Conservation (phyloP, 2,329 filamentous ascomycete genomes). For the Bipolaris bicolor region DNA sequence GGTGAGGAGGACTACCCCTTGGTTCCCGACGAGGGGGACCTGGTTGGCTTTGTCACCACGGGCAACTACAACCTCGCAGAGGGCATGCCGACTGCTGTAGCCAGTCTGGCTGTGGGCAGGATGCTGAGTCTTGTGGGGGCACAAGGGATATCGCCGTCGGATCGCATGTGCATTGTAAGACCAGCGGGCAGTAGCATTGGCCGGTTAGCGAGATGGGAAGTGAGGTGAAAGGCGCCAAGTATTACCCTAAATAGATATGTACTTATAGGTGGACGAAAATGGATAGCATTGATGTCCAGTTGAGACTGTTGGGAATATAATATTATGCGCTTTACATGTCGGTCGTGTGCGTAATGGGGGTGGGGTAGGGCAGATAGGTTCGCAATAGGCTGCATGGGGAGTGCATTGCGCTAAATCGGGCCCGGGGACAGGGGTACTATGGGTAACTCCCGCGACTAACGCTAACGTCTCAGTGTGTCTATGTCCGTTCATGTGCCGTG, state of each 20-base stretch:
- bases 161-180: conserved; percentile 75
- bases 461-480: conserved; percentile 29
- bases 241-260: background rate
- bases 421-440: conserved; percentile 20
- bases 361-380: conserved; percentile 2
- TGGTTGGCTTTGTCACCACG: conserved; percentile 89
- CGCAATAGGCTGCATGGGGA: conserved; percentile 14
- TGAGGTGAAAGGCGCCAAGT: conserved; percentile 52
- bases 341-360: conserved; percentile 13
- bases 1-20: conserved; percentile 61
- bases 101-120: conserved; percentile 68
- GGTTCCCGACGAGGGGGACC: conserved; percentile 74
- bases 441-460: conserved; percentile 28
- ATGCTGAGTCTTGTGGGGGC: conserved; percentile 55
- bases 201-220: conserved; percentile 79
- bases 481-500: conserved; percentile 3
- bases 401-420: conserved; percentile 23
- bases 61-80: conserved; percentile 81
- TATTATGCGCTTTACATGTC: conserved; percentile 10
- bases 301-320: background rate
- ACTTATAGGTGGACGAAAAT: background rate
- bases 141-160: conserved; percentile 24
- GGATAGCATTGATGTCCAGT: background rate
- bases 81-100: conserved; percentile 78
- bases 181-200: conserved; percentile 80